These are phyloP conservation scores for Penicillium sp. DNA, from an alignment of 2,329 filamentous ascomycete genomes.

Conservation along the genomic window DNA sequence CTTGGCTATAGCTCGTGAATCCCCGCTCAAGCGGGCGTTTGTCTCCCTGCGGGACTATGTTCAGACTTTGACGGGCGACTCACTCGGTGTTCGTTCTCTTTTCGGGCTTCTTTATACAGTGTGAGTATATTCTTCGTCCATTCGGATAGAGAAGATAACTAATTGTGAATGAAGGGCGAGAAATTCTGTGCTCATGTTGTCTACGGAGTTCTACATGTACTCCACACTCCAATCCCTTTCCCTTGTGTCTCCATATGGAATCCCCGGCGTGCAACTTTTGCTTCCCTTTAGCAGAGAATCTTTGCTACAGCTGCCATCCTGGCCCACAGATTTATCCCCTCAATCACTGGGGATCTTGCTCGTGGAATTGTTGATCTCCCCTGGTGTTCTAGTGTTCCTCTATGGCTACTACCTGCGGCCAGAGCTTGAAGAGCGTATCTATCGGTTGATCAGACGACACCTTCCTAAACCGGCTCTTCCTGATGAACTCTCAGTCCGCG, in stretches of 20 bases:
- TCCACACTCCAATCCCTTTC: slow-evolving; percentile 44
- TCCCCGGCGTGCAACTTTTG: slow-evolving; percentile 33
- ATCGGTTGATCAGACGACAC: slow-evolving; percentile 39
- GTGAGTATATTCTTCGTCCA: slow-evolving; percentile 21
- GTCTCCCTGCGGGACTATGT: slow-evolving; percentile 28
- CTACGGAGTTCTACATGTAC: slow-evolving; percentile 44
- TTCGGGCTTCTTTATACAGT: slow-evolving; percentile 29
- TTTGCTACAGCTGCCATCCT: slow-evolving; percentile 32
- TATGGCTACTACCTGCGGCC: slow-evolving; percentile 38
- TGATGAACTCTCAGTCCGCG: slow-evolving; percentile 42
- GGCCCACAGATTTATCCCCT: slow-evolving; percentile 30
- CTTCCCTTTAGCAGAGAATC: slow-evolving; percentile 39
- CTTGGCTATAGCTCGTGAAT: slow-evolving; percentile 39
- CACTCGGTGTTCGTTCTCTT: slow-evolving; percentile 25
- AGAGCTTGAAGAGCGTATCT: slow-evolving; percentile 39
- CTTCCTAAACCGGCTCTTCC: slow-evolving; percentile 42
- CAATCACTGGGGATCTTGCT: slow-evolving; percentile 26
- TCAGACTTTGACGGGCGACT: slow-evolving; percentile 23
- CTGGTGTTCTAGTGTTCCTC: slow-evolving; percentile 36
- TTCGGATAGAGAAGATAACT: slow-evolving; percentile 8
- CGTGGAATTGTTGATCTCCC: slow-evolving; percentile 31
- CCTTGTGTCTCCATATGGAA: slow-evolving; percentile 34
- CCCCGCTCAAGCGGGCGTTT: slow-evolving; percentile 36
- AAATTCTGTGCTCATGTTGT: slow-evolving; percentile 36
- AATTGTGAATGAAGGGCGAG: slow-evolving; percentile 30